Base-by-base conservation (phyloP, 1,139 yeast genomes). In the Kurtzmaniella quercitrusa region DNA sequence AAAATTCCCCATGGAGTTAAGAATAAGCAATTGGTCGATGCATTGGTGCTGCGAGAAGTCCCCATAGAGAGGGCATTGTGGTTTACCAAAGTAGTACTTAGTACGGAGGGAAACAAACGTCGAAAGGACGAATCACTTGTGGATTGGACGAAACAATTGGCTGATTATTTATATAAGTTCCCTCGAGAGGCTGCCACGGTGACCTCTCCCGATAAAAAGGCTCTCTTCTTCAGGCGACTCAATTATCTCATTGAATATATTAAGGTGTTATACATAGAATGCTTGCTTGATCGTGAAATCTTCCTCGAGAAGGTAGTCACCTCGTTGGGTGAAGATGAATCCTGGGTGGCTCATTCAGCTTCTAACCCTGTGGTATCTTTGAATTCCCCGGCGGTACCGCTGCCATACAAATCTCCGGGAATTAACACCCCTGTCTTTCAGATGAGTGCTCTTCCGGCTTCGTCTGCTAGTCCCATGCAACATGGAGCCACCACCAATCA, bases 1-100 rank as follows among this genome's bases (percentile, higher is more conserved):
- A 86, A 90, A 31, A 77, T 91, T n/a, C 98, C 98, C 0, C 96
- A 91, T 59, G 97, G 97, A 0, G 78, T 91, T 19, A 71, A 91
- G 50, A 85, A 88, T 58, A 79, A 82, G 52, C 73, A 77, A 1
- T 68, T 91, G 34, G 62, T 91, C 3, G 96, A 90, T 49, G 85
- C 83, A 46, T 74, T 94, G 51, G 75, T 85, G 49, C 57, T 68
- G 34, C 82, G 82, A 54, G 65, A 66, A 29, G 81, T 91, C 0
- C 97, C 98, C 0, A 68, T 85, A 3, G 61, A 78, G 19, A 68
- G 97, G 47, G 96, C 96, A 0, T 65, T 91, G 3, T 91, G 98
- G 98, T 76, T 91, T 48, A 86, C 93, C 3, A 80, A 88, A 51
- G 87, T 96, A 61, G 88, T 90, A 1, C 81, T 93, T 15, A 11